These are phyloP conservation scores for Pleurotus eryngii DNA, from an alignment of 768 basidiomycete species.

Conservation along the genomic window DNA sequence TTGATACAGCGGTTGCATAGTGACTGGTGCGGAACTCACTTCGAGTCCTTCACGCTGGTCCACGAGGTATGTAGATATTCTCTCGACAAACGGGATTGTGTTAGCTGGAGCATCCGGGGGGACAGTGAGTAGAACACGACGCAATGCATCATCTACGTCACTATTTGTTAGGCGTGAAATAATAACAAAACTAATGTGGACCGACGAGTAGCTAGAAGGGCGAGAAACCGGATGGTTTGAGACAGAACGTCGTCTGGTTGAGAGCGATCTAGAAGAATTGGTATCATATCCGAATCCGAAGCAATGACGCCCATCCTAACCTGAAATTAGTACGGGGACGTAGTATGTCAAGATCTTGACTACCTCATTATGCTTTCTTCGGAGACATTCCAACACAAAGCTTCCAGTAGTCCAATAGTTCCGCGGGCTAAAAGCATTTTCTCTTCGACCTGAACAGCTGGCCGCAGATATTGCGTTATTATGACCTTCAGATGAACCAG, in stretches of 20 bases:
- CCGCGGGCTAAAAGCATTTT: constrained; percentile 33
- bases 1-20: background rate
- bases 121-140: constrained; percentile 38
- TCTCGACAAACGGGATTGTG: constrained; percentile 42
- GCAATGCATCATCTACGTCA: constrained; percentile 38
- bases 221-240: constrained; percentile 46
- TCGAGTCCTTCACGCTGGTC: constrained; percentile 39
- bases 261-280: constrained; percentile 43
- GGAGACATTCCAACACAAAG: constrained; percentile 44
- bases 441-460: constrained; percentile 23
- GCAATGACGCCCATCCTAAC: constrained; percentile 37
- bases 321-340: constrained; percentile 2
- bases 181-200: constrained; percentile 1
- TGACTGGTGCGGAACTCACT: constrained; percentile 25
- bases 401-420: constrained; percentile 48
- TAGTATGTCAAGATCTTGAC: constrained; percentile 7
- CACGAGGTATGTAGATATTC: constrained; percentile 45
- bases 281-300: constrained; percentile 37
- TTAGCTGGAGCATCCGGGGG: constrained; percentile 22
- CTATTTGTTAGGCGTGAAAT: constrained; percentile 4
- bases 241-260: constrained; percentile 53
- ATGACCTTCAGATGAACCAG: constrained; percentile 37
- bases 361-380: constrained; percentile 41
- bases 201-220: constrained; percentile 55
- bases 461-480: constrained; percentile 36